Evolutionary conservation across 495 filamentous ascomycete species (phyloP).

Genomic region (Aspergillus sparsus): DNA sequence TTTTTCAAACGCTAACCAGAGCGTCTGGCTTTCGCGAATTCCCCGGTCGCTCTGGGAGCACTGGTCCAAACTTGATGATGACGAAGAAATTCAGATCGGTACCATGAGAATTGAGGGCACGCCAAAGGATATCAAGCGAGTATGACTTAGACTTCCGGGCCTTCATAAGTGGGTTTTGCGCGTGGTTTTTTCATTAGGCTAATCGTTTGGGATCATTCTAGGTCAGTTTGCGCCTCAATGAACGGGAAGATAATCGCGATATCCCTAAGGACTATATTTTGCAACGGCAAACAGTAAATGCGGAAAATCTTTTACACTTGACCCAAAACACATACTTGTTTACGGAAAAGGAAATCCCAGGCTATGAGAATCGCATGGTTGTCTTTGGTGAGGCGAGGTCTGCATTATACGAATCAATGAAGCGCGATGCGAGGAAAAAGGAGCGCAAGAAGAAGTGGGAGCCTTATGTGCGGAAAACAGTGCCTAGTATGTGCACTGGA

Average conservation of each 20-base stretch:
- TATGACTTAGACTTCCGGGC: constrained; percentile 26
- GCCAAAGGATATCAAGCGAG: constrained; percentile 54
- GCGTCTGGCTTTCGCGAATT: constrained; percentile 73
- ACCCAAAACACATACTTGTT: constrained; percentile 83
- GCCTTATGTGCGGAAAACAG: constrained; percentile 72
- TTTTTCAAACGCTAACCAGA: constrained; percentile 59
- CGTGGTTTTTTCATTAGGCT: constrained; percentile 1
- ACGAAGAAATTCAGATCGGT: constrained; percentile 70
- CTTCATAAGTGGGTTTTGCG: not conserved
- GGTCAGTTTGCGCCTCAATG: constrained; percentile 55
- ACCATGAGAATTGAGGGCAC: constrained; percentile 66
- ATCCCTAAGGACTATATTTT: constrained; percentile 85
- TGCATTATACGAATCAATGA: constrained; percentile 49
- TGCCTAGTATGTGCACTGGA: constrained; percentile 65
- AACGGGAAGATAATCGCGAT: constrained; percentile 59
- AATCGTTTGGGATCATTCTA: constrained; percentile 18
- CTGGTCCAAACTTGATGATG: constrained; percentile 59
- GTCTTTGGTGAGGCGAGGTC: constrained; percentile 49
- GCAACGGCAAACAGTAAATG: constrained; percentile 54
- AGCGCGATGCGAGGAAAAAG: constrained; percentile 48
- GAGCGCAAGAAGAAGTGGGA: constrained; percentile 62
- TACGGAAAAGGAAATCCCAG: constrained; percentile 85
- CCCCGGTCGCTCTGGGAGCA: constrained; percentile 77
- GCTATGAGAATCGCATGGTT: constrained; percentile 58
- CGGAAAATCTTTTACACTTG: constrained; percentile 48